Evolutionary conservation across 345 rosid genomes (phyloP).

Genomic region (Turritis glabra): DNA sequence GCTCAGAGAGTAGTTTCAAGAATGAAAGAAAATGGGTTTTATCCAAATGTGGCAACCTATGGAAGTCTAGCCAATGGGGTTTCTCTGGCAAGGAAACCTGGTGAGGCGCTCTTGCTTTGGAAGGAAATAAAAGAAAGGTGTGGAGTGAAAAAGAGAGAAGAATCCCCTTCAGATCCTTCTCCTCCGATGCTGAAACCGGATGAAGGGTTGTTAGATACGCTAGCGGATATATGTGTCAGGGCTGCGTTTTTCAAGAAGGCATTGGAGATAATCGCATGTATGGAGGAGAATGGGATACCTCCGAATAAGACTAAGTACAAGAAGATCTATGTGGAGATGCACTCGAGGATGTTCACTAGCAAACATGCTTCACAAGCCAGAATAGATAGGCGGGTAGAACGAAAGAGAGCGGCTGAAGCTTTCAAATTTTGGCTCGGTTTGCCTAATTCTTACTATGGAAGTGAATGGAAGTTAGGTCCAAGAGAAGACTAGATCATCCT

Average conservation of each 20-base stretch:
- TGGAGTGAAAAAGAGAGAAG: constrained; percentile 39
- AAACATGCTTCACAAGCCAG: constrained; percentile 95
- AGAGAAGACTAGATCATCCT: constrained; percentile 35
- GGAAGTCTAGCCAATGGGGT: constrained; percentile 85
- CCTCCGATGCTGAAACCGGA: constrained; percentile 68
- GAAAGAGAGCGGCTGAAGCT: constrained; percentile 96
- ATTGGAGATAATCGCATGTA: constrained; percentile 82
- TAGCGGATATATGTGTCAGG: constrained; percentile 89
- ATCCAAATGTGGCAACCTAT: constrained; percentile 81
- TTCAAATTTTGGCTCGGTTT: constrained; percentile 96
- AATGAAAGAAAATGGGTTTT: constrained; percentile 71
- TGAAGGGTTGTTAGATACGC: constrained; percentile 64
- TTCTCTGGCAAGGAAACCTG: constrained; percentile 87
- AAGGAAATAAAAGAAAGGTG: constrained; percentile 79
- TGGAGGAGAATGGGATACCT: constrained; percentile 87
- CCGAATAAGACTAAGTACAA: constrained; percentile 89
- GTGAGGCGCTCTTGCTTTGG: constrained; percentile 94
- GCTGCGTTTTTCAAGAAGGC: constrained; percentile 94
- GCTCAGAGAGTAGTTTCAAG: constrained; percentile 64
- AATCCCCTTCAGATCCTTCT: constrained; percentile 35
- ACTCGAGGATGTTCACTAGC: constrained; percentile 92
- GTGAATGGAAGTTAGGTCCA: constrained; percentile 74
- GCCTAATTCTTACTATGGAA: constrained; percentile 85
- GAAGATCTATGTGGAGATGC: constrained; percentile 92
- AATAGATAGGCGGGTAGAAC: constrained; percentile 64